Percentiles rank a stretch among this genome's conserved stretches.
These are phyloP conservation scores for Pestalotiopsis fici DNA, from an alignment of 2,329 filamentous ascomycete genomes.

Conservation along the genomic window DNA sequence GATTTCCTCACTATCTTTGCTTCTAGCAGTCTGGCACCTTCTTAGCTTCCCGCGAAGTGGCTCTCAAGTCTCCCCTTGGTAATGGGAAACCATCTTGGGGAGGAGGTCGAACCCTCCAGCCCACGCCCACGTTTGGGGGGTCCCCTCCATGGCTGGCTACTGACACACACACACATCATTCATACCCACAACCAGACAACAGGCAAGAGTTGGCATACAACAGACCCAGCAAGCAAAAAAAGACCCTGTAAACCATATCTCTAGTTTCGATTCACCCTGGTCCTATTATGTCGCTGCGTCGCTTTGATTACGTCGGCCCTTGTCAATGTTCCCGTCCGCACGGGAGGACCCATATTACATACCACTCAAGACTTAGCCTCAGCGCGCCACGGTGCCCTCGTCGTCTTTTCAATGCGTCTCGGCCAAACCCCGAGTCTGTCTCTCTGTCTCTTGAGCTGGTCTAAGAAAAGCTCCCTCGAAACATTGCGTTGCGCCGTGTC, in stretches of 20 bases:
- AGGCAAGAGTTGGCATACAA: neutral
- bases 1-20: neutral
- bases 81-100: neutral
- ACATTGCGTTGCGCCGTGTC: neutral
- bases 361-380: neutral
- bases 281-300: neutral
- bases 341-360: neutral
- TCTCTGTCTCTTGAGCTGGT: slow-evolving; percentile 3
- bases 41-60: neutral
- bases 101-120: too few species aligned
- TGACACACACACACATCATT: too few species aligned
- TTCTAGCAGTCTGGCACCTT: neutral
- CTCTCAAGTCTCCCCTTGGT: neutral
- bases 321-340: neutral
- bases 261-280: slow-evolving; percentile 1
- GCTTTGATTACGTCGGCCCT: neutral
- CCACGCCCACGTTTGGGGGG: too few species aligned
- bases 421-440: neutral
- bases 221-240: neutral
- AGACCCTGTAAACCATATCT: neutral
- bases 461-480: neutral
- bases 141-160: too few species aligned
- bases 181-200: neutral
- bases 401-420: neutral
- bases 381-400: neutral